These are phyloP conservation scores for Boletus sp. DNA, from an alignment of 768 basidiomycete genomes.

Conservation along the genomic window DNA sequence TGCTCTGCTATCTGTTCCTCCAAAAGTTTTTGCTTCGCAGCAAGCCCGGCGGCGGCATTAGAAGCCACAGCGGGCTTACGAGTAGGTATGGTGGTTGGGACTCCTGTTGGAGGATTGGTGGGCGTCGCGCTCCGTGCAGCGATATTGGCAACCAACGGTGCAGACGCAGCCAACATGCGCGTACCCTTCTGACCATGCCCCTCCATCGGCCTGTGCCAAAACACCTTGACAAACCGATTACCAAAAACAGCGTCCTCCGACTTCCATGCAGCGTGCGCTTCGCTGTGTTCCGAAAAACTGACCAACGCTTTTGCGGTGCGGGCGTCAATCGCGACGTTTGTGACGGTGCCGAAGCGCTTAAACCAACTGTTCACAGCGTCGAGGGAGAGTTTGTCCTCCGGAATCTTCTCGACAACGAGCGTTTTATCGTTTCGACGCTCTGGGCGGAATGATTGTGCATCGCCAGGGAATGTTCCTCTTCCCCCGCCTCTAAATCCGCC, in stretches of 20 bases:
- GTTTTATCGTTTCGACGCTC: constrained; percentile 73
- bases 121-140: constrained; percentile 50
- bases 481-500: constrained; percentile 49
- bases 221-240: constrained; percentile 92
- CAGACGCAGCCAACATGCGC: constrained; percentile 79
- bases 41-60: constrained; percentile 49
- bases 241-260: constrained; percentile 93
- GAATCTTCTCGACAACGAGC: constrained; percentile 93
- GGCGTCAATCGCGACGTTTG: constrained; percentile 87
- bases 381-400: constrained; percentile 74
- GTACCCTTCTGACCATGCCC: constrained; percentile 82
- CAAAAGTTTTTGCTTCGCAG: constrained; percentile 70
- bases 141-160: constrained; percentile 70
- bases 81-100: constrained; percentile 24
- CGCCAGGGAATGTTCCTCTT: constrained; percentile 60
- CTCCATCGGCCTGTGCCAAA: constrained; percentile 93
- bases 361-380: constrained; percentile 86
- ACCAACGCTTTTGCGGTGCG: constrained; percentile 76
- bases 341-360: constrained; percentile 87
- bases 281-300: constrained; percentile 78
- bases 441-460: constrained; percentile 64
- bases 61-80: constrained; percentile 40
- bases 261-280: constrained; percentile 89
- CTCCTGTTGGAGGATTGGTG: constrained; percentile 31
- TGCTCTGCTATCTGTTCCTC: constrained; percentile 88